Evolutionary conservation across 352 stramenopile genomes (phyloP).

Genomic region (Pythium myriotylum): DNA sequence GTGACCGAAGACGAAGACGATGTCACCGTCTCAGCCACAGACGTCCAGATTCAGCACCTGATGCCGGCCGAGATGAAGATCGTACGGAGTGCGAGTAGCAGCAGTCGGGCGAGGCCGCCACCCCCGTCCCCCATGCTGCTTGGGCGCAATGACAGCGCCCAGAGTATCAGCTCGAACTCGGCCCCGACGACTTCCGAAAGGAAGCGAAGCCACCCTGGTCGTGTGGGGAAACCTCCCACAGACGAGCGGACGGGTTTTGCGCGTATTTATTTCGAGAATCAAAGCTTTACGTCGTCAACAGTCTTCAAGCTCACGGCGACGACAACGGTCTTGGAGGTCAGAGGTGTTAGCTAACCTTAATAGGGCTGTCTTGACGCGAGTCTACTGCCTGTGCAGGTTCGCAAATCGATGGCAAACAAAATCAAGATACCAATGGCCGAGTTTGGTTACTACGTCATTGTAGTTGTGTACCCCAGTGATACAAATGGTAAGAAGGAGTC

Average conservation of each 20-base stretch:
- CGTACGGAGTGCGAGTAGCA: background rate
- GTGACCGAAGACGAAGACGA: slow-evolving; percentile 1
- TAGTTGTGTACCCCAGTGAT: slow-evolving; percentile 79
- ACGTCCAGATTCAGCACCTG: background rate
- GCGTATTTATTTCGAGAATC: slow-evolving; percentile 85
- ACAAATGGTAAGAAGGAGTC: slow-evolving; percentile 14
- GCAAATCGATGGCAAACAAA: slow-evolving; percentile 81
- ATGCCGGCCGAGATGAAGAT: too few relatives aligned
- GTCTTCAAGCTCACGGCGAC: slow-evolving; percentile 73
- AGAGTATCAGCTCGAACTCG: slow-evolving; percentile 14
- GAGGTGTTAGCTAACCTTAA: background rate
- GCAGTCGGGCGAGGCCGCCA: too few relatives aligned
- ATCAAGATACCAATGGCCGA: slow-evolving; percentile 70
- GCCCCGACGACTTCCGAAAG: slow-evolving; percentile 13
- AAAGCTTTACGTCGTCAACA: slow-evolving; percentile 80
- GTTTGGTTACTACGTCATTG: slow-evolving; percentile 78
- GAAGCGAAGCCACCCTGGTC: slow-evolving; percentile 12
- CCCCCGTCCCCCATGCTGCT: slow-evolving; percentile 7
- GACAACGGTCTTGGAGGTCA: slow-evolving; percentile 74
- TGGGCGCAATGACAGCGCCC: slow-evolving; percentile 19
- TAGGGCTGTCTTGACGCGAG: background rate
- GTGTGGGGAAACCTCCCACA: slow-evolving; percentile 28
- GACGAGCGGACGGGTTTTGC: slow-evolving; percentile 73
- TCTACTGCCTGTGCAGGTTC: slow-evolving; percentile 25
- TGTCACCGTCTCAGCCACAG: background rate